Base-by-base conservation (phyloP, 1,139 yeast species). In the Blastobotrys petasosporus region DNA sequence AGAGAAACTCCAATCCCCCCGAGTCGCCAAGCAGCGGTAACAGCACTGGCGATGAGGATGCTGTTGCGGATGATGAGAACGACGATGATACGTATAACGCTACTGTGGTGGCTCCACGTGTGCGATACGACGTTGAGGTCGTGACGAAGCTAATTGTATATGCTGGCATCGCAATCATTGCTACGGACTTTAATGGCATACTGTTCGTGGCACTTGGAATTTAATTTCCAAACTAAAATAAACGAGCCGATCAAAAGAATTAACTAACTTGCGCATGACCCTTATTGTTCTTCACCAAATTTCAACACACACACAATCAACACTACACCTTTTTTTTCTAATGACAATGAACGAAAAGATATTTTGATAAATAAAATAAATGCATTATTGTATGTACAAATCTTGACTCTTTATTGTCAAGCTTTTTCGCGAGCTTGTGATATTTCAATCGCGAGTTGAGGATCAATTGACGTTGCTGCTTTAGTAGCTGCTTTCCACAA, bases 81-180 rank as follows among this genome's bases (percentile, higher is more conserved):
- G 57, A 56, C 15, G 60, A 53, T 30, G 51, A 53, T 13, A 55
- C 58, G 13, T 54, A 61, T 46, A 48, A 55, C 43, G 55, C 64
- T 1, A 49, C 55, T 69, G 38, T 78, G 67, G 60, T 71, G 64
- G 58, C 53, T 16, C 70, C 71, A 2, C 59, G 73, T 31, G 62
- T 78, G 9, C 69, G 88, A 45, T 82, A 80, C 57, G 92, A 83
- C 52, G 81, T 83, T 29, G 90, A 82, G 53, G 83, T 84, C 13
- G 68, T 85, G 38, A 86, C 92, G 10, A 71, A 90, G 57, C 63
- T 85, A 49, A 68, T 82, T 15, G 84, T 85, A 1, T 87, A 87
- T 62, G 80, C 84, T 2, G 95, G 95, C 0, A 76, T 86, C 25
- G 71, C 86, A 0, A 56, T 67, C 25, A 52, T 61, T 35, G 55